phyloP scores from a whole-genome alignment of 1,139 yeast species.

The Lodderomyces oxycetoniae region DNA sequence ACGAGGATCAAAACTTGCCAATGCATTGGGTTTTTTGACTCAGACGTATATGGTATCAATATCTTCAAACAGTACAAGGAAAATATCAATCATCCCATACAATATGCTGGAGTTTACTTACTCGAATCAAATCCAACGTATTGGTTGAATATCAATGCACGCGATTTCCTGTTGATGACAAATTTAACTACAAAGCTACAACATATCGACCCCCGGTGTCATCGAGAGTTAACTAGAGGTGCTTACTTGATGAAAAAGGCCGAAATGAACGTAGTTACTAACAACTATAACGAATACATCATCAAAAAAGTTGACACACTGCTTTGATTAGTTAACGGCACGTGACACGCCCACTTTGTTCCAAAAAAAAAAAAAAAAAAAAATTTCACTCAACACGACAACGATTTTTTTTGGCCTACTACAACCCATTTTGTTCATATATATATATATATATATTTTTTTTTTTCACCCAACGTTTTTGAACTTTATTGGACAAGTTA shows the following conservation, averaged over 20 bases:
- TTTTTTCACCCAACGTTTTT: constrained; percentile 2
- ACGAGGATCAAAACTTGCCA: constrained; percentile 16
- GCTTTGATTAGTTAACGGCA: too few species aligned
- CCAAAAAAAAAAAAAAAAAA: constrained; percentile 4
- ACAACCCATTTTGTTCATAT: not conserved
- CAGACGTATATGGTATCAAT: constrained; percentile 69
- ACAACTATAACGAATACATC: constrained; percentile 4
- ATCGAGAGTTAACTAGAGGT: constrained; percentile 50
- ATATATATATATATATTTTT: not conserved
- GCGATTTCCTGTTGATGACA: constrained; percentile 34
- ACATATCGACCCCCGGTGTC: constrained; percentile 4
- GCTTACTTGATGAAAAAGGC: constrained; percentile 50
- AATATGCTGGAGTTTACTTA: constrained; percentile 29
- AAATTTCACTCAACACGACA: constrained; percentile 1
- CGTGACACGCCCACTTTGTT: too few species aligned
- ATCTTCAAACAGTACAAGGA: constrained; percentile 41
- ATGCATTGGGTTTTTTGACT: constrained; percentile 32
- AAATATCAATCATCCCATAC: constrained; percentile 7
- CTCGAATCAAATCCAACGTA: constrained; percentile 33
- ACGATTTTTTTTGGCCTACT: not conserved
- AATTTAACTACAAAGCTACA: constrained; percentile 18
- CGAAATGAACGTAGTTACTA: constrained; percentile 45
- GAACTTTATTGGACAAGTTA: constrained; percentile 2
- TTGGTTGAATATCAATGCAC: constrained; percentile 26
- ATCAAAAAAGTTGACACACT: too few species aligned